phyloP scores from a whole-genome alignment of 176 grass and related monocot genomes.

The Carex parvula region DNA sequence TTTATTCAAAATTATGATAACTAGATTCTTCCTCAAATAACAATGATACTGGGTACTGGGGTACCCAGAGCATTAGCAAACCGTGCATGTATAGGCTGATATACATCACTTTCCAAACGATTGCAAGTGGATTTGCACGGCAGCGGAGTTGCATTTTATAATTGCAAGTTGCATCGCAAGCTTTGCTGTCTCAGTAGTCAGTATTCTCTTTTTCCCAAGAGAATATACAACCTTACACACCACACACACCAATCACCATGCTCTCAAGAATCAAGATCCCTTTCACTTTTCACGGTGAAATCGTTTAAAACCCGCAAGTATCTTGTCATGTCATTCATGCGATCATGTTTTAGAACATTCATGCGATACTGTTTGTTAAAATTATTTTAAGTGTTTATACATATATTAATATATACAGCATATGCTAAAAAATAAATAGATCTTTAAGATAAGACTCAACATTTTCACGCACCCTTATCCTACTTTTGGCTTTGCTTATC shows the following conservation, averaged over 20 bases:
- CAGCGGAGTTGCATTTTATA: not conserved
- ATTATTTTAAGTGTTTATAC: too few species aligned
- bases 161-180: not conserved
- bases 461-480: not conserved
- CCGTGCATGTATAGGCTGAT: not conserved
- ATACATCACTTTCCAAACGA: not conserved
- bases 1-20: too few species aligned
- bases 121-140: constrained; percentile 18
- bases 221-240: not conserved
- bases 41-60: not conserved
- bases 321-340: not conserved
- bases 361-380: too few species aligned
- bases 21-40: too few species aligned
- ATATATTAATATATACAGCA: too few species aligned
- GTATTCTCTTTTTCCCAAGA: not conserved
- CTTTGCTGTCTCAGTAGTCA: not conserved
- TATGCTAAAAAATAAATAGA: not conserved
- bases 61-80: too few species aligned
- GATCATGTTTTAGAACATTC: too few species aligned
- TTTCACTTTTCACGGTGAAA: not conserved
- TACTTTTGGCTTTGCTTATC: not conserved
- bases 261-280: not conserved
- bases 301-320: not conserved
- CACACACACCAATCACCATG: not conserved
- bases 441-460: not conserved